Percentiles rank a stretch among this genome's conserved stretches.
Conservation (phyloP, 164 flowering plant genomes). For the Magnolia officinalis region DNA sequence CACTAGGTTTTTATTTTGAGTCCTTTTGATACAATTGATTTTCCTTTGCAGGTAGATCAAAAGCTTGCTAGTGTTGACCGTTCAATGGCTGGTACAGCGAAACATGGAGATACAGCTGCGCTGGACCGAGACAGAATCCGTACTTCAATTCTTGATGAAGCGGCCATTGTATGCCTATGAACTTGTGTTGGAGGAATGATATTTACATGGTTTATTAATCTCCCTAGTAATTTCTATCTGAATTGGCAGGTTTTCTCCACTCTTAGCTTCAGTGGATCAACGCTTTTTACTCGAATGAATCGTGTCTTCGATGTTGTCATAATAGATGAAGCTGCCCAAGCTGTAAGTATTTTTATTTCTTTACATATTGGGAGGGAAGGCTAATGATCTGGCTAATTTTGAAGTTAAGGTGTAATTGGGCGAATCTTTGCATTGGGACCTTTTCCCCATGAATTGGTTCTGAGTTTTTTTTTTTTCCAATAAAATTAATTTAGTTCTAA, state of each 20-base stretch:
- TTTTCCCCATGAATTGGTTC: too few species aligned
- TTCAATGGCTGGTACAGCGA: slow-evolving; percentile 47
- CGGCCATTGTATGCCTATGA: slow-evolving; percentile 69
- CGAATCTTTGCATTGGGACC: too few species aligned
- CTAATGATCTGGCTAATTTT: background rate
- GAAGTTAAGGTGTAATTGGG: too few species aligned
- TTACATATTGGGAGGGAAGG: background rate
- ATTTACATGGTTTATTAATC: background rate
- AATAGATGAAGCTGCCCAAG: slow-evolving; percentile 99
- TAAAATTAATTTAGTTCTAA: too few species aligned
- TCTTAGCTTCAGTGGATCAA: slow-evolving; percentile 92
- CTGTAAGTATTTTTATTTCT: slow-evolving; percentile 49
- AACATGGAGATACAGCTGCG: slow-evolving; percentile 44
- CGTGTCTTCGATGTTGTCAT: slow-evolving; percentile 90
- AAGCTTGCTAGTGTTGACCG: slow-evolving; percentile 48
- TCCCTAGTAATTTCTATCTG: slow-evolving; percentile 1
- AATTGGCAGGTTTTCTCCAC: slow-evolving; percentile 88
- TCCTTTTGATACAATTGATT: slow-evolving; percentile 7
- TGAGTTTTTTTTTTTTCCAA: too few species aligned
- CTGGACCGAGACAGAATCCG: slow-evolving; percentile 69
- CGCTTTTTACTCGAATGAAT: slow-evolving; percentile 60
- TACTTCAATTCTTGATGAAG: slow-evolving; percentile 78
- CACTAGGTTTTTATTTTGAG: background rate
- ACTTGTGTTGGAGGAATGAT: slow-evolving; percentile 2
- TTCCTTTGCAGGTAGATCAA: slow-evolving; percentile 65